Evolutionary conservation across 495 filamentous ascomycete species (phyloP).

Genomic region (Neurospora sp.): DNA sequence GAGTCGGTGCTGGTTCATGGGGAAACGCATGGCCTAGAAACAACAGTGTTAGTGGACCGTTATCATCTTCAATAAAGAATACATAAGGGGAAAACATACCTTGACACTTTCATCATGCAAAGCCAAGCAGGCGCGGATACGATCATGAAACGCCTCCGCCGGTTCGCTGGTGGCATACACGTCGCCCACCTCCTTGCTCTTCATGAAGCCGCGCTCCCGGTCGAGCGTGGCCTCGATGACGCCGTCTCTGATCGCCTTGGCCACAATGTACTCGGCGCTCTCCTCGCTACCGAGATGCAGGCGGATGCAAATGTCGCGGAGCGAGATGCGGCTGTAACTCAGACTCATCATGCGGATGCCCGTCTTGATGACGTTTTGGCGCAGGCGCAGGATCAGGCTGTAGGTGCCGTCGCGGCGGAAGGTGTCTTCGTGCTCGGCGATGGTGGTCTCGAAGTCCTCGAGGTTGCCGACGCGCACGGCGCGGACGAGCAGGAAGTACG

Average conservation of each 20-base stretch:
- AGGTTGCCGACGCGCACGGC: conserved; percentile 92
- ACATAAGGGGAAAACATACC: conserved; percentile 41
- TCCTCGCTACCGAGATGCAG: conserved; percentile 88
- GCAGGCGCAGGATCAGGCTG: conserved; percentile 82
- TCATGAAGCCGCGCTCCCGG: conserved; percentile 93
- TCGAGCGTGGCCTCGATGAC: conserved; percentile 95
- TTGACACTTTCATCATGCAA: conserved; percentile 97
- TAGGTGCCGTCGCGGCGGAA: conserved; percentile 94
- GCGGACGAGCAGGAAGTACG: conserved; percentile 87
- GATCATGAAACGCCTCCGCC: conserved; percentile 92
- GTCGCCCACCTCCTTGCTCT: conserved; percentile 91
- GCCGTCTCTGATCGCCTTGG: conserved; percentile 95
- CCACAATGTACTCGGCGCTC: conserved; percentile 96
- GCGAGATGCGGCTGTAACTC: conserved; percentile 93
- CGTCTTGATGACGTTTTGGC: conserved; percentile 99
- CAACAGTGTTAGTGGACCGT: conserved; percentile 10
- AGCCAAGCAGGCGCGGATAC: conserved; percentile 80
- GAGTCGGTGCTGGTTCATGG: conserved; percentile 97
- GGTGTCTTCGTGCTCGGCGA: conserved; percentile 65
- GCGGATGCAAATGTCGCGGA: conserved; percentile 93
- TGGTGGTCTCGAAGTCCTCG: conserved; percentile 78
- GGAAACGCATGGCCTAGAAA: conserved; percentile 86
- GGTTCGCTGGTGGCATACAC: conserved; percentile 94
- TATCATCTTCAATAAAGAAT: neutral
- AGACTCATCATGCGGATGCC: conserved; percentile 98